A percentile compares a stretch with the other conserved stretches of the same genome.
phyloP scores from a whole-genome alignment of 2,329 filamentous ascomycete species.

The Biscogniauxia mediterranea region DNA sequence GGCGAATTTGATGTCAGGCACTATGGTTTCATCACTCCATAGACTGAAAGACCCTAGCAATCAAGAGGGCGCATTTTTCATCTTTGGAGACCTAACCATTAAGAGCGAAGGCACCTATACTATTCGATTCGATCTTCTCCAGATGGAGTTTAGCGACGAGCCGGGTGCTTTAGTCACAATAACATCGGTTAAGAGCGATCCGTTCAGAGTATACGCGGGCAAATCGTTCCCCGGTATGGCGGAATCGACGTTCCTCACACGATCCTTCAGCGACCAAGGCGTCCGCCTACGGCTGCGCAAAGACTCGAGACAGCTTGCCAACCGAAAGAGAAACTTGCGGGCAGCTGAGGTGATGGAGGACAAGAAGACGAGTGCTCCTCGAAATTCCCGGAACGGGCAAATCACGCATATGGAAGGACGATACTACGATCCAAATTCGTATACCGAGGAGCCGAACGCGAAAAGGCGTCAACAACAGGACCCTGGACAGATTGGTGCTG shows the following conservation, averaged over 20 bases:
- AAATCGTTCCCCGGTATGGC: constrained; percentile 78
- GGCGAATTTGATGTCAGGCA: constrained; percentile 62
- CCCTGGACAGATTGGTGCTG: constrained; percentile 23
- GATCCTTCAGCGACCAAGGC: constrained; percentile 83
- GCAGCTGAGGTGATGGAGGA: constrained; percentile 25
- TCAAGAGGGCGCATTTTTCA: constrained; percentile 79
- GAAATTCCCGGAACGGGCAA: constrained; percentile 21
- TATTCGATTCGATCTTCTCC: constrained; percentile 75
- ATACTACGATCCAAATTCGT: constrained; percentile 26
- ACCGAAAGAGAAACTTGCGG: constrained; percentile 43
- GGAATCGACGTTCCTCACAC: constrained; percentile 77
- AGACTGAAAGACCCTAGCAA: constrained; percentile 77
- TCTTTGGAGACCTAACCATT: constrained; percentile 86
- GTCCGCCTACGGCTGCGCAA: constrained; percentile 80
- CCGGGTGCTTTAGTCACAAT: constrained; percentile 26
- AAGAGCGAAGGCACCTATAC: constrained; percentile 70
- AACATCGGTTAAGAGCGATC: constrained; percentile 40
- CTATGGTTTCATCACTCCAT: constrained; percentile 77
- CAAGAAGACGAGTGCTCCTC: constrained; percentile 13
- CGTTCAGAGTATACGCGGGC: constrained; percentile 63
- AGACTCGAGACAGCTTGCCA: constrained; percentile 64
- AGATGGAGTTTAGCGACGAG: constrained; percentile 49
- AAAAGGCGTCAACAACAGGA: constrained; percentile 27
- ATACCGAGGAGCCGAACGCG: constrained; percentile 21
- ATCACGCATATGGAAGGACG: constrained; percentile 25